Evolutionary conservation across 2,329 filamentous ascomycete genomes (phyloP), one percentile per base, ranked within the genome.

Genomic region (Tolypocladium guangdongense): DNA sequence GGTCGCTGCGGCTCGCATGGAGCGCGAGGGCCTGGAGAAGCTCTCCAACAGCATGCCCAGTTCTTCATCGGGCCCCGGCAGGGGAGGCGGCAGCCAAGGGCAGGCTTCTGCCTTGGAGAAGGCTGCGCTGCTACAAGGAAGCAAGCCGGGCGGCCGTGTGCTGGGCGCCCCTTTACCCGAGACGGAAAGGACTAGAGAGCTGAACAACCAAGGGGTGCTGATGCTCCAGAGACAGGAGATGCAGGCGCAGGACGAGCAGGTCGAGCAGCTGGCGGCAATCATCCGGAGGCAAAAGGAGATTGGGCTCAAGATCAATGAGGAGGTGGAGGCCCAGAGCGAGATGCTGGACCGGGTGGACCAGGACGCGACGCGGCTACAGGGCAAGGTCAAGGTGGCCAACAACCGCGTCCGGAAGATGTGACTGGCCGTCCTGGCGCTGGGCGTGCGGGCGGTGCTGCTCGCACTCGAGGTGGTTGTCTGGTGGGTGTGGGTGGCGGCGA

Each of bases 221-320:
- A 80, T 87, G 66, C 69, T 93, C 56, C 88, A 93, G 68, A 76
- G 82, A 60, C 78, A 87, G 63, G 81, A 88, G 66, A 88, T 92
- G 76, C 64, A 76, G 52, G 82, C 87, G 58, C 88, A 95, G 63
- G 88, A 93, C 59, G 67, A 84, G 60, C 84, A 88, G 60, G 78
- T 93, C 3, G 78, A 86, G 20, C 76, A 82, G 60, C 71, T 93
- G 53, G 77, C 80, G 2, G 82, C 81, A 58, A 84, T 89, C 49
- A 84, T 92, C 48, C 74, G 83, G 49, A 74, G 86, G 55, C 86
- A 92, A 72, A 84, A 81, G 63, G 84, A 90, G 68, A 88, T 92
- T 80, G 88, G 88, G 0, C 73, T 88, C 48, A 78, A 83, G 54
- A 91, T 93, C 63, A 80, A 88, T 58, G 79, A 84, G 50, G 88